Evolutionary conservation across 176 grass and related monocot genomes (phyloP), one percentile per base, ranked within the genome.

Genomic region (Guadua angustifolia): DNA sequence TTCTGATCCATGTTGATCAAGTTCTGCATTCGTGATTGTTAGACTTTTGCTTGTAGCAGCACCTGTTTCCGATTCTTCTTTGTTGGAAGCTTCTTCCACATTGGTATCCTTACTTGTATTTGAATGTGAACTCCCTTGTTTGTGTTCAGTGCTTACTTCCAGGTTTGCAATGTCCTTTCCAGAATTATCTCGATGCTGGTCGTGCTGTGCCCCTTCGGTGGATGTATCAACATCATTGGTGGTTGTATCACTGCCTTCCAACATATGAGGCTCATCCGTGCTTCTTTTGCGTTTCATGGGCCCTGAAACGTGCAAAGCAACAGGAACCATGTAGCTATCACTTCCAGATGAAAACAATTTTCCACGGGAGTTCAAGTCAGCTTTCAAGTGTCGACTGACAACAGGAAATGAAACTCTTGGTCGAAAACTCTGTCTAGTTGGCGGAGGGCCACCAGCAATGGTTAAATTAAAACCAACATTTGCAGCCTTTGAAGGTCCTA

Each of bases 391-490:
- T 26, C 93, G 87, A 86, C 93, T 99, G 67, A 99, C 81, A 71
- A 99, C 82, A 71, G 96, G 96, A 68, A 99, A 91, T 49, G 89
- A 93, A 87, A 99, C 88, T 66, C 79, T 94, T 58, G 96, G 96
- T 73, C 88, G 76, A 79, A 94, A 99, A 80, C 92, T 92, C 57
- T 94, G 91, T 83, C 80, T 99, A 42, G 91, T 92, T 3, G 96
- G 87, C 24, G 78, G 87, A 80, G 91, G 93, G n/a, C 96, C 96
- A 78, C 96, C 96, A 53, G 93, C 93, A 85, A 99, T 95, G 75
- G 93, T 94, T 43, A 89, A 88, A 92, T 91, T 95, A 73, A 95
- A 93, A 60, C 91, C 88, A 70, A 91, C 78, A 51, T 85, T 89
- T 45, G 84, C 82, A 79, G 51, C 43, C 72, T 82, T 87, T 70